Conservation (phyloP, 139 green algal species). For the Penium margaritaceum region DNA sequence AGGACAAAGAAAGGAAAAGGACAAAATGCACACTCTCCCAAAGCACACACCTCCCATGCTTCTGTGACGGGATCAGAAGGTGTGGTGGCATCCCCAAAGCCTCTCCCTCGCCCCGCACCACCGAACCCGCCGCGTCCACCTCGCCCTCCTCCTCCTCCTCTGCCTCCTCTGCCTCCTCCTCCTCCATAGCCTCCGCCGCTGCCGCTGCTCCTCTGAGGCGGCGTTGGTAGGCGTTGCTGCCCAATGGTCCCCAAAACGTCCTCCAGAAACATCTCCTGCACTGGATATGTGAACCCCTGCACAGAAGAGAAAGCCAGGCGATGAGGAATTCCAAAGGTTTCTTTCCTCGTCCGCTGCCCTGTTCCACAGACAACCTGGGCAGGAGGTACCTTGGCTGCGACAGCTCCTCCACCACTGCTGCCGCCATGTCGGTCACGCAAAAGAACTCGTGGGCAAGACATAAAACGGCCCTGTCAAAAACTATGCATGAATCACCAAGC, state of each 20-base stretch:
- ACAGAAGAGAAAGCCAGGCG: background rate
- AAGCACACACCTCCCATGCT: conserved; percentile 20
- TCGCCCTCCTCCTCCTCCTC: background rate
- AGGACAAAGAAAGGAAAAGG: conserved; percentile 10
- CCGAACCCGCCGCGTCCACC: conserved; percentile 8
- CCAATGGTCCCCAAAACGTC: conserved; percentile 58
- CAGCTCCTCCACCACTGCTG: too few species aligned
- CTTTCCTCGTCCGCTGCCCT: too few species aligned
- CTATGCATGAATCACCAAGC: too few species aligned
- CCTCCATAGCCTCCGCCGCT: background rate
- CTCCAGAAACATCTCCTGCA: conserved; percentile 76
- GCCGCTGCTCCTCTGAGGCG: background rate
- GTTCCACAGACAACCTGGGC: too few species aligned
- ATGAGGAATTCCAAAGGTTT: too few species aligned
- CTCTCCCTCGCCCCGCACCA: conserved; percentile 4
- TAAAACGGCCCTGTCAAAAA: too few species aligned
- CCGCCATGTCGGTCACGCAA: too few species aligned
- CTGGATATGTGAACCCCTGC: conserved; percentile 71
- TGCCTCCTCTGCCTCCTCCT: too few species aligned
- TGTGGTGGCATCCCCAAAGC: too few species aligned
- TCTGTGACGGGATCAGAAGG: conserved; percentile 33
- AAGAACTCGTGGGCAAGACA: too few species aligned
- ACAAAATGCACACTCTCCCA: background rate
- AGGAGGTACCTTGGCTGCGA: too few species aligned
- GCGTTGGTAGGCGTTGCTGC: background rate